Evolutionary conservation across 192 early-diverging fungal species (phyloP).

Genomic region (Coemansia sp.): DNA sequence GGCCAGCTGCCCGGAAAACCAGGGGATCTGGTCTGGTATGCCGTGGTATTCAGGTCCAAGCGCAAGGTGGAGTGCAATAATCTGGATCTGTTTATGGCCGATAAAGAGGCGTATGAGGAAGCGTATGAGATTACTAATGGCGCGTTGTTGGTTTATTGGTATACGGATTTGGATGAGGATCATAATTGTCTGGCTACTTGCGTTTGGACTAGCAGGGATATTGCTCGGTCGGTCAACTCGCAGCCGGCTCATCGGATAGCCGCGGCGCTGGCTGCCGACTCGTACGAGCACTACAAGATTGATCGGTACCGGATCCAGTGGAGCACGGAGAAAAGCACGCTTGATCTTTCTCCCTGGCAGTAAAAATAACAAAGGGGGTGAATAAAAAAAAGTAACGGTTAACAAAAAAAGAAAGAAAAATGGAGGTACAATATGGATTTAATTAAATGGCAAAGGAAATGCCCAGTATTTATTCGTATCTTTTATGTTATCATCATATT

Average conservation of each 20-base stretch:
- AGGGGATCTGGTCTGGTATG: constrained; percentile 24
- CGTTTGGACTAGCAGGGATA: constrained; percentile 37
- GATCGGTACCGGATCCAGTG: constrained; percentile 31
- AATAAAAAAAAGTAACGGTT: neutral
- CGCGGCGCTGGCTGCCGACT: constrained; percentile 30
- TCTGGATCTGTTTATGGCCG: constrained; percentile 38
- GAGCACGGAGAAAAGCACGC: neutral
- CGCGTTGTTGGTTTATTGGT: constrained; percentile 45
- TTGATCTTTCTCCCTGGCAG: constrained; percentile 7
- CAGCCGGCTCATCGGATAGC: constrained; percentile 32
- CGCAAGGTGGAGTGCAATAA: constrained; percentile 36
- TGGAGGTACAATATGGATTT: too few relatives aligned
- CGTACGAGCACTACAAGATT: constrained; percentile 41
- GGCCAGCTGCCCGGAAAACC: neutral
- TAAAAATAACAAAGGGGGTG: too few relatives aligned
- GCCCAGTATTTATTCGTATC: neutral
- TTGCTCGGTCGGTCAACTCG: constrained; percentile 40
- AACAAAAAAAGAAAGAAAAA: neutral
- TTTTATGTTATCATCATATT: neutral
- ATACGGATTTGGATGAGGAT: constrained; percentile 35
- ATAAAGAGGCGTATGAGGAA: constrained; percentile 38
- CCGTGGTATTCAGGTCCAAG: constrained; percentile 46
- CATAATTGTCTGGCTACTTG: constrained; percentile 46
- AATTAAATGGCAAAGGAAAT: too few relatives aligned
- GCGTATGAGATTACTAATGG: constrained; percentile 32